Percentiles rank a stretch among this genome's conserved stretches.
These are phyloP conservation scores for Cicer arietinum DNA, from an alignment of 306 rosid genomes.

Conservation along the genomic window DNA sequence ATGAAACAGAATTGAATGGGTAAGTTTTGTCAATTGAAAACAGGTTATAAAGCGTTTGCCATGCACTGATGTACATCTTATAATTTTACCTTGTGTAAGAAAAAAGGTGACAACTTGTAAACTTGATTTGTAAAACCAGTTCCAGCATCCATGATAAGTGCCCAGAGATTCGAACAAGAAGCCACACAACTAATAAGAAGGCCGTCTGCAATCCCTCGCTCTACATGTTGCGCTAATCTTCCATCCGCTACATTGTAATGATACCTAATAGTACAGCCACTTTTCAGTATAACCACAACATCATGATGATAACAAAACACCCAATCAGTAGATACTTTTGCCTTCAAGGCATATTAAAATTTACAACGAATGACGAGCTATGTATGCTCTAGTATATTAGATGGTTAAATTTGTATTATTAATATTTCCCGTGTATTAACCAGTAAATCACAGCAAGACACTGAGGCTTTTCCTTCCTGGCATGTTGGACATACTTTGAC, in stretches of 20 bases:
- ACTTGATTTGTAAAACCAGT: constrained; percentile 90
- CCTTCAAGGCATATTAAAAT: constrained; percentile 12
- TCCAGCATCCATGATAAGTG: constrained; percentile 98
- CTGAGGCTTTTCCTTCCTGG: background rate
- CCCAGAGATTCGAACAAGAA: constrained; percentile 98
- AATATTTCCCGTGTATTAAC: constrained; percentile 15
- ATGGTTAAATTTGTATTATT: background rate
- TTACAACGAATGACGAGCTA: background rate
- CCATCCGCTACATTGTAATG: constrained; percentile 94
- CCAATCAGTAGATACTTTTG: constrained; percentile 7
- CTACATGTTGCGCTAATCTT: constrained; percentile 89
- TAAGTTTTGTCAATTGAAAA: constrained; percentile 22
- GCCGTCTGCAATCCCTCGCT: constrained; percentile 93
- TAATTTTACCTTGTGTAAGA: constrained; percentile 86
- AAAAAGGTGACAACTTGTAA: constrained; percentile 80
- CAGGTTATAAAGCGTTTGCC: background rate
- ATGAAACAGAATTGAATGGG: constrained; percentile 22
- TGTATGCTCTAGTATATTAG: background rate
- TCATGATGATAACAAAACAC: constrained; percentile 46
- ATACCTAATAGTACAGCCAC: constrained; percentile 61
- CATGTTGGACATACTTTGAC: background rate
- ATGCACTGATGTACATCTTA: constrained; percentile 42
- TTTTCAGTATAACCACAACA: constrained; percentile 34
- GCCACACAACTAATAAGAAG: constrained; percentile 92
- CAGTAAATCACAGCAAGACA: background rate